Conservation (phyloP, 164 flowering plant genomes). For the Macadamia tetraphylla region DNA sequence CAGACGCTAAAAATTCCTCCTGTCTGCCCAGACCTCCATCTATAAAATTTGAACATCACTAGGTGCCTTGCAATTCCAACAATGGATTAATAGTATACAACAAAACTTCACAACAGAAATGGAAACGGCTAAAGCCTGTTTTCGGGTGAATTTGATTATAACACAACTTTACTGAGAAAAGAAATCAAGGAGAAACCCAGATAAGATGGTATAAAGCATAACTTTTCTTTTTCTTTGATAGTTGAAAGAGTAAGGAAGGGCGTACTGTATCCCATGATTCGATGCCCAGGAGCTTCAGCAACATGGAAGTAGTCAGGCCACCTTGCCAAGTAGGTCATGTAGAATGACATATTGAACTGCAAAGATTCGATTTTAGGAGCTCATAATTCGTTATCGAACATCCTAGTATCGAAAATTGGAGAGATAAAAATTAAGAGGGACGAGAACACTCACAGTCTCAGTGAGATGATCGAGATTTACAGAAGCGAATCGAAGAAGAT, state of each 20-base stretch:
- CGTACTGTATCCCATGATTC: constrained; percentile 89
- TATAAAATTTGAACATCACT: background rate
- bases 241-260: background rate
- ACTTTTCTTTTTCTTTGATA: background rate
- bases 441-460: constrained; percentile 39
- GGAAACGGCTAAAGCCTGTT: background rate
- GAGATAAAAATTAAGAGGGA: background rate
- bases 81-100: background rate
- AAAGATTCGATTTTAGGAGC: too few species aligned
- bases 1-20: too few species aligned
- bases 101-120: background rate
- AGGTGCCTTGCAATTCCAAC: background rate
- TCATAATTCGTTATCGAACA: background rate
- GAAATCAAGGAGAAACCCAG: background rate
- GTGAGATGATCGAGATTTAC: constrained; percentile 71
- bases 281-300: constrained; percentile 81
- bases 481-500: constrained; percentile 67
- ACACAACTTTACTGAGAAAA: background rate
- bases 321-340: constrained; percentile 89
- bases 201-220: background rate
- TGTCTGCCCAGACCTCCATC: background rate
- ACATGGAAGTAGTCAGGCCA: constrained; percentile 97
- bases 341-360: constrained; percentile 98
- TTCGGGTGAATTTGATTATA: background rate
- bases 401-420: background rate